Base-by-base conservation (phyloP, 208 protist species). In the Tritrichomonas musculus region DNA sequence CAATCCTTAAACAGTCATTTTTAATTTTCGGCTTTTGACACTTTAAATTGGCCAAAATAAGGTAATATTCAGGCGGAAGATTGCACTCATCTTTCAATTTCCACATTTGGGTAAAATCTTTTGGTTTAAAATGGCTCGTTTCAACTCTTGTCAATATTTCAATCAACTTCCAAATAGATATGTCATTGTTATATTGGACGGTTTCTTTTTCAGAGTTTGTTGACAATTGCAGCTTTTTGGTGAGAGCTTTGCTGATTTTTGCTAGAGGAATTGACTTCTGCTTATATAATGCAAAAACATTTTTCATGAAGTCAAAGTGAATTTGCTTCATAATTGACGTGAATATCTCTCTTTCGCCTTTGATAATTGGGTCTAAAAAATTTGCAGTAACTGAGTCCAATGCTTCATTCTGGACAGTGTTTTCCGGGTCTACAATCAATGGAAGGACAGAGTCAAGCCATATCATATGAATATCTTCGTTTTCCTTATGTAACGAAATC, bases 341-440 rank as follows among this genome's bases (percentile, higher is more conserved):
- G 47, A 88, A 88, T 11, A 57, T 39, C 39, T 88, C 77, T 88
- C 17, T 44, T 39, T 17, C 25, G 4, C 77, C 77, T 57, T 44
- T 33, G 17, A n/a, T 57, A 33, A 88, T 27, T 60, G 77, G 77
- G 9, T 88, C 39, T 39, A 88, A 53, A 8, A 88, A 57, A 57
- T 88, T 13, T 9, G 53, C 14, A 44, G 14, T 53, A 0, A 88
- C 57, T 57, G 77, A 53, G 20, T 53, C 47, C n/a, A 88, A 44
- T 53, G 77, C 77, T 57, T 88, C 77, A 8, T 53, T 88, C 57
- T 88, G 77, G 39, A 88, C 77, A 39, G 77, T 53, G 11, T 88
- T 44, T 57, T 88, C 77, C 9, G 77, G 47, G 57, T 88, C 77
- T 39, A 53, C 47, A 60, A 88, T 57, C 41, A 53, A 88, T 57